Evolutionary conservation across 1,284 basidiomycete species (phyloP).

Genomic region (Athelia psychrophila): DNA sequence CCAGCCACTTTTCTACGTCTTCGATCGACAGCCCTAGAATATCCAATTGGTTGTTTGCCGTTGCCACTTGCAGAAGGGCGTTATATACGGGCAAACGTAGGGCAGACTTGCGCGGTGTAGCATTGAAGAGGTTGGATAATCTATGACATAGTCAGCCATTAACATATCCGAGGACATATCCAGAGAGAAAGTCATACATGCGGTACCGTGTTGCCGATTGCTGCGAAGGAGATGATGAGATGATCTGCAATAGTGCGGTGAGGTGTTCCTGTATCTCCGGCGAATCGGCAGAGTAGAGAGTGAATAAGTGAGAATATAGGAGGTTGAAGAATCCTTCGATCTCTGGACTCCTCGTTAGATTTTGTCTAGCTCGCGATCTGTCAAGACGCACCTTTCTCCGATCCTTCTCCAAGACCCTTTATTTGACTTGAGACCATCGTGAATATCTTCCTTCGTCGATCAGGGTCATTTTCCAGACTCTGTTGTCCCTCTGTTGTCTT

Average conservation of each 20-base stretch:
- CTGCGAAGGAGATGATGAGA: slow-evolving; percentile 53
- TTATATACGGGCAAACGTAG: slow-evolving; percentile 67
- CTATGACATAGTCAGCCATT: slow-evolving; percentile 36
- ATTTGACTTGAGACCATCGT: slow-evolving; percentile 57
- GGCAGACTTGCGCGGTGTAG: slow-evolving; percentile 66
- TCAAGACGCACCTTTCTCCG: slow-evolving; percentile 59
- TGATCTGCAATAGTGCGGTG: slow-evolving; percentile 47
- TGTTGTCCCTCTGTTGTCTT: slow-evolving; percentile 51
- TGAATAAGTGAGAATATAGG: slow-evolving; percentile 66
- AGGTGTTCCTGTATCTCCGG: slow-evolving; percentile 53
- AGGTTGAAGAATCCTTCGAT: slow-evolving; percentile 88
- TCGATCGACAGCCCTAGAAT: slow-evolving; percentile 60
- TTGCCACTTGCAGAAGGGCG: slow-evolving; percentile 65
- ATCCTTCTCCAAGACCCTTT: slow-evolving; percentile 70
- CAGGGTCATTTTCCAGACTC: slow-evolving; percentile 50
- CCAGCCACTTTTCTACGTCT: slow-evolving; percentile 72
- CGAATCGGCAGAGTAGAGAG: slow-evolving; percentile 51
- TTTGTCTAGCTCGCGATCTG: slow-evolving; percentile 2
- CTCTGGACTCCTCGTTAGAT: slow-evolving; percentile 40
- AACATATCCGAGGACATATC: not conserved
- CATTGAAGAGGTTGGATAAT: slow-evolving; percentile 87
- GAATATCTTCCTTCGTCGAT: slow-evolving; percentile 50
- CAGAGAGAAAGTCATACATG: slow-evolving; percentile 44
- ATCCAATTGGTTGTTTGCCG: slow-evolving; percentile 67
- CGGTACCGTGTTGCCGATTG: slow-evolving; percentile 63